phyloP scores from a whole-genome alignment of 768 basidiomycete genomes.

The Pleurotus djamor region DNA sequence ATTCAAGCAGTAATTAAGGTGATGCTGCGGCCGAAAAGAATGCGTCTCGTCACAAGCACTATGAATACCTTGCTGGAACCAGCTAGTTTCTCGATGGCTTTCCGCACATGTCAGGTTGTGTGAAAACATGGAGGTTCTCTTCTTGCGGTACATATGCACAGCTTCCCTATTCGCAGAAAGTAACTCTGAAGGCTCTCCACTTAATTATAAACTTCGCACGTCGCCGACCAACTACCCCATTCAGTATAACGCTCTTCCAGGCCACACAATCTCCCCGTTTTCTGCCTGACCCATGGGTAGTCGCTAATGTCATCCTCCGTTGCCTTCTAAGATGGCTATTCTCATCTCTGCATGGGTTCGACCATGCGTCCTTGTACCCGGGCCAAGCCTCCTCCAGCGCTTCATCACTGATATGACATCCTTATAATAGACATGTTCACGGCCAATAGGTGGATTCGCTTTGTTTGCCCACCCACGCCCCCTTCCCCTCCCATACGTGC shows the following conservation, averaged over 20 bases:
- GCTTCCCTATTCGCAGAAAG: neutral
- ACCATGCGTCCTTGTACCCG: neutral
- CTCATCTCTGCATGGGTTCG: neutral
- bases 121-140: neutral
- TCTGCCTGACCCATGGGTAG: neutral
- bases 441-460: neutral
- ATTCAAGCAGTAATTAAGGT: neutral
- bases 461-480: neutral
- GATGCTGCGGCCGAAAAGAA: neutral
- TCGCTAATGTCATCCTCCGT: slow-evolving; percentile 1
- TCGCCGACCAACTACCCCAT: neutral
- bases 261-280: neutral
- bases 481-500: neutral
- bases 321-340: neutral
- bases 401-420: neutral
- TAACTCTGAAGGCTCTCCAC: neutral
- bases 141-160: slow-evolving; percentile 6
- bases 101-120: neutral
- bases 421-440: neutral
- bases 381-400: neutral
- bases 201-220: neutral
- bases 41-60: neutral
- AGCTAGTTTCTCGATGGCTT: neutral
- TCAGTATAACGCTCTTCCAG: neutral
- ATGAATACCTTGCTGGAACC: neutral